Evolutionary conservation across 495 filamentous ascomycete genomes (phyloP), one percentile per base, ranked within the genome.

Genomic region (Penicillium canariense): DNA sequence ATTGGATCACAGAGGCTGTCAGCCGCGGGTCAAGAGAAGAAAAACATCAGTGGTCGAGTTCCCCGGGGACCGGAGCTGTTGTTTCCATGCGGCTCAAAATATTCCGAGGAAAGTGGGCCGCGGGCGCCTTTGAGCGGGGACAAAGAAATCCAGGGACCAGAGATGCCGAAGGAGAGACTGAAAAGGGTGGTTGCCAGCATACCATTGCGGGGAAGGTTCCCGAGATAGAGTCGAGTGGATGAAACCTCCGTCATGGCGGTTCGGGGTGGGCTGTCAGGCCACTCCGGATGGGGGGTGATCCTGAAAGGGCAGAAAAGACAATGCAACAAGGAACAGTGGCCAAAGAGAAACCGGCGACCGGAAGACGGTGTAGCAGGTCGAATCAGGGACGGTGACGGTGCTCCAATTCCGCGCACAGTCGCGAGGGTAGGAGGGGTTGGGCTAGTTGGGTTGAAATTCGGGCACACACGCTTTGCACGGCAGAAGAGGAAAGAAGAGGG

Each of bases 151-250:
- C 46, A 18, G 26, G 42, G 18, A 22, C 46, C 48, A 48, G 36
- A 52, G 57, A 38, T 31, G 51, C 49, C 35, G 58, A 62, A 66
- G 51, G 64, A 65, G 61, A 56, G 62, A 60, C 67, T 52, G 65
- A 17, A 46, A 28, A 18, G 30, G 26, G 64, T 58, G 57, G 63
- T 60, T 65, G 69, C 65, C 59, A 77, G 76, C 91, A 79, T 86
- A 97, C 93, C 94, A 73, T 88, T 89, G 74, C 91, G 91, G 68
- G 95, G 94, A 69, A 98, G 86, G 74, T 97, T 97, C 69, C 94
- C 94, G 71, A 97, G 81, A 81, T 97, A 97, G 46, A 97, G 88
- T 76, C 94, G 83, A 65, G 94, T 97, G 48, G 87, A 85, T 48
- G 90, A 96, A 45, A 96, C 93, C 75, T 95, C 76, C 59, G 70